Base-by-base conservation (phyloP, 805 yeast species). In the Metschnikowia rubicola region DNA sequence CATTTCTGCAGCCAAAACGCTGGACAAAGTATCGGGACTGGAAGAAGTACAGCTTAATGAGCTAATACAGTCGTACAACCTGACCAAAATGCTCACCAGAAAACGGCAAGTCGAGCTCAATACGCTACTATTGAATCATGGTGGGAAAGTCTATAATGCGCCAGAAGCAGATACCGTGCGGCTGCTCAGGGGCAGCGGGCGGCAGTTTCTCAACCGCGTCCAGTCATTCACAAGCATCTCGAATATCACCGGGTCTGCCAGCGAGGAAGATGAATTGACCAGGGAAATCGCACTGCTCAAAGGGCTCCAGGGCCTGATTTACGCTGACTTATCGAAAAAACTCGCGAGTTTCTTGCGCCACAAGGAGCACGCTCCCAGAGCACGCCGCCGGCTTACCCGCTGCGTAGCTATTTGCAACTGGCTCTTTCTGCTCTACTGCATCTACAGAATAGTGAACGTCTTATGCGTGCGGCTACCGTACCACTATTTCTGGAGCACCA, bases 341-440 rank as follows among this genome's bases (percentile, higher is more conserved):
- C 47, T 66, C 10, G 50, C 43, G 30, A 26, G 35, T 4, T 30
- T 49, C 30, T 33, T 45, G 34, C 40, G 35, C 10, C 41, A 12
- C 10, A 46, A 35, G 39, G 40, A 43, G 13, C 6, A 19, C 26
- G 6, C 41, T 10, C 30, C 36, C 19, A 9, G 10, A 10, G 5
- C 30, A 30, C 10, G 17, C 32, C 8, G 28, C 37, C 17, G 29
- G 15, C 31, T 51, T 30, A 39, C 30, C 10, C 38, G 45, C 10
- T 29, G 37, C 7, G 21, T 46, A 26, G 43, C 46, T 17, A 5
- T 45, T 6, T 52, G 62, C 40, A 60, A 65, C 49, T 40, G 55
- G 43, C 53, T 58, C 6, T 74, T 78, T 51, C 67, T 78, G 10
- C 37, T 67, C n/a, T 79, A 78, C 60, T 78, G 83, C 62, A 44